Percentiles rank a stretch among this genome's conserved stretches.
phyloP scores from a whole-genome alignment of 495 filamentous ascomycete species.

The Arthonia radiata region DNA sequence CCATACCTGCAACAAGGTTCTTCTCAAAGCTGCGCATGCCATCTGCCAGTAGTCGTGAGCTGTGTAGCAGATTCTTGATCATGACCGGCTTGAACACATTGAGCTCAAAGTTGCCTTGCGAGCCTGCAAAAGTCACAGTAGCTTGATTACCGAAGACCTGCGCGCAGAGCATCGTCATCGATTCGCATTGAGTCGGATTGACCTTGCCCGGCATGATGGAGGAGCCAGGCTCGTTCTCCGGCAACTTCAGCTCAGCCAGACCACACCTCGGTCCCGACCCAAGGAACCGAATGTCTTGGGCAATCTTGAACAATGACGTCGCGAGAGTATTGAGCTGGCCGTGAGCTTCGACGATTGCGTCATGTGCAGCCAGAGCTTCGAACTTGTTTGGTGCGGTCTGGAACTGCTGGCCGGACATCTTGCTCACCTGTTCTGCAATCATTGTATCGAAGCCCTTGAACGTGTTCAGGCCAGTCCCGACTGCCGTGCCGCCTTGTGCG shows the following conservation, averaged over 20 bases:
- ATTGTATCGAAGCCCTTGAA: conserved; percentile 86
- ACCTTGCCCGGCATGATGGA: conserved; percentile 99
- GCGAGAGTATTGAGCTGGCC: conserved; percentile 88
- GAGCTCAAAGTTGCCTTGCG: conserved; percentile 95
- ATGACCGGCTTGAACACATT: conserved; percentile 98
- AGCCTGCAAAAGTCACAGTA: conserved; percentile 72
- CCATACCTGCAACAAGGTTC: conserved; percentile 68
- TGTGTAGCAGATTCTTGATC: conserved; percentile 86
- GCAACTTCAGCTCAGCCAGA: conserved; percentile 71
- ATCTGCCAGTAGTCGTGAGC: conserved; percentile 60
- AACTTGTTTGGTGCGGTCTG: conserved; percentile 98
- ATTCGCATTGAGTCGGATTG: conserved; percentile 96
- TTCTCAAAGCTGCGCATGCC: conserved; percentile 87
- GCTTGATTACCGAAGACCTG: conserved; percentile 97
- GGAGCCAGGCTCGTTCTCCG: conserved; percentile 91
- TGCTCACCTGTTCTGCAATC: conserved; percentile 69
- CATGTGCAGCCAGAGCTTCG: conserved; percentile 90
- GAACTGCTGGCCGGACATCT: conserved; percentile 81
- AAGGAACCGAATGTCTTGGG: conserved; percentile 91
- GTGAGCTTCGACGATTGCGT: conserved; percentile 81
- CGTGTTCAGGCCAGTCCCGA: conserved; percentile 94
- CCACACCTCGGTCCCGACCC: conserved; percentile 91
- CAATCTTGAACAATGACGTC: conserved; percentile 86
- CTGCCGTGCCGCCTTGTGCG: conserved; percentile 89
- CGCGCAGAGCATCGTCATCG: conserved; percentile 88